Conservation (phyloP, 139 green algal genomes). For the Chlorella sp. region DNA sequence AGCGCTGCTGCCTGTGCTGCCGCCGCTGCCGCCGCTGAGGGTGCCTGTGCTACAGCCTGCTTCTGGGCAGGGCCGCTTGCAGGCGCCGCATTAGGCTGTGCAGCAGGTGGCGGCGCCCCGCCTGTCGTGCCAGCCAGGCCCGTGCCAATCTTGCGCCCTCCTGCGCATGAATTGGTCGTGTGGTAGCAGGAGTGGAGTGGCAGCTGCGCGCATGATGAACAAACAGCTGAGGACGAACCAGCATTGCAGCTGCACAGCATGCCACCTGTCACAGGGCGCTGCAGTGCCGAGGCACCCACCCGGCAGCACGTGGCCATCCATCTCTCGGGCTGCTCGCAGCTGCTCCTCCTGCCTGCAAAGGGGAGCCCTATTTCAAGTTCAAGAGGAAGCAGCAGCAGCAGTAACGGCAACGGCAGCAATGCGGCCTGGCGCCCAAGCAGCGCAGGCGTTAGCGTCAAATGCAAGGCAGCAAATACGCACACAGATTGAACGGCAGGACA, state of each 20-base stretch:
- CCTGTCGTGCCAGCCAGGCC: not conserved
- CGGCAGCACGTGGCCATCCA: constrained; percentile 23
- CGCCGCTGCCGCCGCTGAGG: not conserved
- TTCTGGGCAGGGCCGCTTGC: not conserved
- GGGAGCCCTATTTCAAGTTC: not conserved
- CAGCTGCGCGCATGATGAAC: no score
- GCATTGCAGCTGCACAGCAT: no score
- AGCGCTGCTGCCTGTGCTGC: not conserved
- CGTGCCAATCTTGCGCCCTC: constrained; percentile 3
- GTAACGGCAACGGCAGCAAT: no score
- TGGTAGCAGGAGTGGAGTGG: no score
- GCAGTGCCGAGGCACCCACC: not conserved
- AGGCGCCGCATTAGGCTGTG: not conserved
- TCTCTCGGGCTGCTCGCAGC: not conserved
- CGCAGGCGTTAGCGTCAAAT: no score
- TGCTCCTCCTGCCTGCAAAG: not conserved
- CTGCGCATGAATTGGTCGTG: no score
- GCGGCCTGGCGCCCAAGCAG: no score
- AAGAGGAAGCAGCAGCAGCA: not conserved
- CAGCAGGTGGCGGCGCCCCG: not conserved
- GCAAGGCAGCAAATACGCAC: not conserved
- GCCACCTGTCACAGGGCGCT: no score
- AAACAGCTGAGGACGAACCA: no score
- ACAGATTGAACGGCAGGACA: no score
- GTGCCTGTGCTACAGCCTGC: not conserved